phyloP scores from a whole-genome alignment of 2,329 filamentous ascomycete genomes.

The Aspergillus calidoustus region DNA sequence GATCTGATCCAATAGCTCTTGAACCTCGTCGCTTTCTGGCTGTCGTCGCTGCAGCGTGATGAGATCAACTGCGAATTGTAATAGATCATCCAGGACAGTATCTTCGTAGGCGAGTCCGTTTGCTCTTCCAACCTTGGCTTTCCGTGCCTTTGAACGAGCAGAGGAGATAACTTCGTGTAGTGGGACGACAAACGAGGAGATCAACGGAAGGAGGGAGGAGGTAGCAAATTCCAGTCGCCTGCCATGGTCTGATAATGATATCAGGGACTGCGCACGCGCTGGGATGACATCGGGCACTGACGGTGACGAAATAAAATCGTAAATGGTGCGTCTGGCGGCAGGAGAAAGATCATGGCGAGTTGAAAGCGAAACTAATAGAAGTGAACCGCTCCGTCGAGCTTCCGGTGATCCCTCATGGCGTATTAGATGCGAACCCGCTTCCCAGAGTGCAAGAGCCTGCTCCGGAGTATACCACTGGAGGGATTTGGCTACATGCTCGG shows the following conservation, averaged over 20 bases:
- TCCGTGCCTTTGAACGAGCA: conserved; percentile 44
- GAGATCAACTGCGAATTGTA: conserved; percentile 49
- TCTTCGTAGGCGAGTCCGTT: conserved; percentile 41
- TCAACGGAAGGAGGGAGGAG: conserved; percentile 44
- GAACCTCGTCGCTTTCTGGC: conserved; percentile 41
- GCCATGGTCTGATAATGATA: conserved; percentile 48
- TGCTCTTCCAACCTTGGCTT: conserved; percentile 37
- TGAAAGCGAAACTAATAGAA: conserved; percentile 43
- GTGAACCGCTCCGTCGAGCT: conserved; percentile 41
- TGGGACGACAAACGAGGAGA: conserved; percentile 45
- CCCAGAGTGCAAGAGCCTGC: conserved; percentile 46
- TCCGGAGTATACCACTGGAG: conserved; percentile 45
- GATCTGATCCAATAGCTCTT: conserved; percentile 42
- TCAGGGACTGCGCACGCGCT: conserved; percentile 44
- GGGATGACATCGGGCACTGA: conserved; percentile 44
- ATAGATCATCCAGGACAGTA: conserved; percentile 41
- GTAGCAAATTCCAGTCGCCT: conserved; percentile 47
- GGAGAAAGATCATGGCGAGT: conserved; percentile 46
- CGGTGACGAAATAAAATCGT: conserved; percentile 40
- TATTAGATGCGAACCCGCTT: conserved; percentile 44
- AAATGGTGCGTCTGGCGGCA: conserved; percentile 38
- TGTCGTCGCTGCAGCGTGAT: conserved; percentile 48
- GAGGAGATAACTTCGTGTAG: conserved; percentile 44
- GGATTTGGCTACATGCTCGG: conserved; percentile 38
- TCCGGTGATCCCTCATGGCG: conserved; percentile 41